A percentile compares a stretch with the other conserved stretches of the same genome.
phyloP scores from a whole-genome alignment of 2,329 filamentous ascomycete species.

The Paramyrothecium roridum region DNA sequence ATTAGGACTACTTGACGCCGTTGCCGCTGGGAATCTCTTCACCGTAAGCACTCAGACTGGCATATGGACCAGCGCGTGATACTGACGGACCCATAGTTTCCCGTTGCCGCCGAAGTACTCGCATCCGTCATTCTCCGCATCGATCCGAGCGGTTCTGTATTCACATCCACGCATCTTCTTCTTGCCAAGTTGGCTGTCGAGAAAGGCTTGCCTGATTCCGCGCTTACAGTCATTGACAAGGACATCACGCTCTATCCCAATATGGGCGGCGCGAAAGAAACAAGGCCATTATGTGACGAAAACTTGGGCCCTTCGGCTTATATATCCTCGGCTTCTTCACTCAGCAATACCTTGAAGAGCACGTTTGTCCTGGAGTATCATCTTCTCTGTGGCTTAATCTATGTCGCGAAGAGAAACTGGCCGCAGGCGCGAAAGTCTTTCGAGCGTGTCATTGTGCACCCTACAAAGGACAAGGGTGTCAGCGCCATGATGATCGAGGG shows the following conservation, averaged over 20 bases:
- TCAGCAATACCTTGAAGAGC: conserved; percentile 52
- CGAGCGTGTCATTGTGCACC: conserved; percentile 64
- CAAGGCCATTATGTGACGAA: conserved; percentile 42
- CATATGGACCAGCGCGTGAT: conserved; percentile 6
- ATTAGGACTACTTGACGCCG: conserved; percentile 37
- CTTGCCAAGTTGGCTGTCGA: conserved; percentile 59
- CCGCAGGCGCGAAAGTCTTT: conserved; percentile 58
- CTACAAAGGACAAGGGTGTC: conserved; percentile 56
- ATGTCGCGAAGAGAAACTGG: conserved; percentile 61
- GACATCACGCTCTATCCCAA: conserved; percentile 64
- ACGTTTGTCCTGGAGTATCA: conserved; percentile 65
- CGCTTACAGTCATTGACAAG: conserved; percentile 60
- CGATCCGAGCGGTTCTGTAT: conserved; percentile 63
- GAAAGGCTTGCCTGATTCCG: conserved; percentile 48
- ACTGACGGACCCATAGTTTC: conserved; percentile 31
- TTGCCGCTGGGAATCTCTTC: conserved; percentile 35
- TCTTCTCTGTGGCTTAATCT: conserved; percentile 60
- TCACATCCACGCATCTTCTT: conserved; percentile 61
- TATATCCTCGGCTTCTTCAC: conserved; percentile 55
- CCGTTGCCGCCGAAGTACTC: conserved; percentile 41
- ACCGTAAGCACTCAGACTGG: conserved; percentile 30
- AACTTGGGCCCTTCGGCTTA: conserved; percentile 48
- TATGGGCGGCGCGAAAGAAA: conserved; percentile 29
- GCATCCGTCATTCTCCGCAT: conserved; percentile 58
- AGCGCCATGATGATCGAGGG: conserved; percentile 83